A percentile compares a stretch with the other conserved stretches of the same genome.
Evolutionary conservation across 139 green algal species (phyloP).

Genomic region (Chlamydomonas sp.): DNA sequence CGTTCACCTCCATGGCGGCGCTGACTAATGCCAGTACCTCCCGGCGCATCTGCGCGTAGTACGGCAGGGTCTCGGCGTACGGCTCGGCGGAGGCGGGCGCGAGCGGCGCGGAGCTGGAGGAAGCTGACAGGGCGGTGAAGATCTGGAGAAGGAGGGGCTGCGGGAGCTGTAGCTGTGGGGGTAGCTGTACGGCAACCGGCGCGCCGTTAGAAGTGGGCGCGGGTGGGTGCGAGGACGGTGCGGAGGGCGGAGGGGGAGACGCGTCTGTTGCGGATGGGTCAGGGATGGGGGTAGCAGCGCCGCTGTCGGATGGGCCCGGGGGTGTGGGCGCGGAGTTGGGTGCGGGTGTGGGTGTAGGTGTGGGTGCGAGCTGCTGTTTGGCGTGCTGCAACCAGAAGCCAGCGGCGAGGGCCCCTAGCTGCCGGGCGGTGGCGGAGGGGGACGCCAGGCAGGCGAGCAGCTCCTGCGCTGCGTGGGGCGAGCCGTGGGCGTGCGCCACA

Average conservation of each 20-base stretch:
- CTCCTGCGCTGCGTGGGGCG: neutral
- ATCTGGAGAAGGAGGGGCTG: neutral
- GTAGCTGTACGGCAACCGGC: neutral
- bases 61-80: slow-evolving; percentile 67
- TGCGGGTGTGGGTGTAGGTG: too few species aligned
- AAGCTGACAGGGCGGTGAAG: slow-evolving; percentile 5
- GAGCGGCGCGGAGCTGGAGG: slow-evolving; percentile 1
- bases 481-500: slow-evolving; percentile 31
- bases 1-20: slow-evolving; percentile 43
- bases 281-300: neutral
- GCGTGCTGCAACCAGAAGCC: slow-evolving; percentile 25
- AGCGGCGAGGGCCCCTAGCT: slow-evolving; percentile 4
- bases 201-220: too few species aligned
- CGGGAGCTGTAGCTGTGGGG: neutral
- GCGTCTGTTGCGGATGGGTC: neutral
- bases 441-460: slow-evolving; percentile 8
- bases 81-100: slow-evolving; percentile 41
- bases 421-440: slow-evolving; percentile 6
- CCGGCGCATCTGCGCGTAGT: slow-evolving; percentile 57
- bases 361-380: neutral
- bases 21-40: slow-evolving; percentile 67
- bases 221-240: neutral
- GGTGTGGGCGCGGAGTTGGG: too few species aligned
- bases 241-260: neutral
- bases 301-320: too few species aligned